Base-by-base conservation (phyloP, 306 rosid species). In the Neltuma alba region DNA sequence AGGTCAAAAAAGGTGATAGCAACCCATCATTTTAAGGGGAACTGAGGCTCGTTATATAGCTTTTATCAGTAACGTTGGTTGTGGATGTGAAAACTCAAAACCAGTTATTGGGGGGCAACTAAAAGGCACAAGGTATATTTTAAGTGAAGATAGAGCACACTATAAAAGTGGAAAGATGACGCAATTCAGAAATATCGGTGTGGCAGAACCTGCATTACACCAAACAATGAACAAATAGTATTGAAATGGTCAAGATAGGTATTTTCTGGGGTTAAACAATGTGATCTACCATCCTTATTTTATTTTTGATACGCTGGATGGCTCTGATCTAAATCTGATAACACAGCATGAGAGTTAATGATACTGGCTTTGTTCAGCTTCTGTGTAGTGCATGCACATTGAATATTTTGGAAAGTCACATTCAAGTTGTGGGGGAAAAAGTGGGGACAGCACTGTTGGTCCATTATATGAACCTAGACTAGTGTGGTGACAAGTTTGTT, bases 131-230 rank as follows among this genome's bases (percentile, higher is more conserved):
- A 54, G 21, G 8, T 40, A 69, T 81, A 80, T 72, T 87, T 79
- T 44, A 45, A 67, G 76, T 57, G 50, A 34, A 78, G 65, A 83
- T 78, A 81, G 72, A 86, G 81, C 72, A 81, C 86, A 77, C 69
- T 40, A 44, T n/a, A 71, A 23, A 80, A 87, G 94, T 93, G 97
- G 97, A 83, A 86, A 33, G 60, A 65, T 90, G 94, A 88, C 92
- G 84, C 78, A 37, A n/a, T 36, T 37, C 45, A 44, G 63, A 47
- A 76, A 72, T 83, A 74, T 18, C 76, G 40, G 76, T 52, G 88
- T 70, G 88, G 74, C 80, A 83, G 74, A 64, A 48, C 64, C 31
- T 78, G 34, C 72, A 52, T 68, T 40, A 78, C 83, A 84, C 84
- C 48, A 61, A 70, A 28, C 66, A 18, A 31, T 44, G 58, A 70